Conservation (phyloP, 1,284 basidiomycete genomes). For the Cutaneotrichosporon sp. region DNA sequence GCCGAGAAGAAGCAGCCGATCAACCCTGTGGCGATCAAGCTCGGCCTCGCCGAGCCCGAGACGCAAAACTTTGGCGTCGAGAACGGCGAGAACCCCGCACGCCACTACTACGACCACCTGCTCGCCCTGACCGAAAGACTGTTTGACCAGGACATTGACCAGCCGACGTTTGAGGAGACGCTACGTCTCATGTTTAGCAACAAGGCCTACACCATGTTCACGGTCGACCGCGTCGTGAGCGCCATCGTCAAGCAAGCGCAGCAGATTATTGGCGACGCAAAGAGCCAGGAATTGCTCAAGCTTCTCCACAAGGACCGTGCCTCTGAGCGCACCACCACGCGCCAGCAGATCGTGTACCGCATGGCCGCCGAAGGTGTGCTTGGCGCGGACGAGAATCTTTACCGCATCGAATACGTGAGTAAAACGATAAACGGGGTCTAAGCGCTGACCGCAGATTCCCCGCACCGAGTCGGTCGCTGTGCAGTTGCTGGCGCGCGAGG, state of each 20-base stretch:
- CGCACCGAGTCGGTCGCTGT: constrained; percentile 67
- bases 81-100: constrained; percentile 51
- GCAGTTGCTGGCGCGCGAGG: constrained; percentile 84
- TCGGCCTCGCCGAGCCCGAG: constrained; percentile 58
- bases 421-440: too few relatives aligned
- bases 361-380: constrained; percentile 76
- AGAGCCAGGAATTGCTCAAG: constrained; percentile 77
- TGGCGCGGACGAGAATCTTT: constrained; percentile 87
- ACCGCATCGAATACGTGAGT: constrained; percentile 84
- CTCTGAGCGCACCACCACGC: constrained; percentile 58
- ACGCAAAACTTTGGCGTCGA: constrained; percentile 48
- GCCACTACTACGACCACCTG: constrained; percentile 78
- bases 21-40: constrained; percentile 56
- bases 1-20: constrained; percentile 47
- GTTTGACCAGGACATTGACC: constrained; percentile 89
- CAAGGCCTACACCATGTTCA: constrained; percentile 87
- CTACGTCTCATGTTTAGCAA: constrained; percentile 95
- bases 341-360: constrained; percentile 79
- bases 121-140: constrained; percentile 88
- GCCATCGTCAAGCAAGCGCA: constrained; percentile 85
- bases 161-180: constrained; percentile 84
- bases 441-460: constrained; percentile 55
- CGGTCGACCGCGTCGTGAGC: constrained; percentile 85
- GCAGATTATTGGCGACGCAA: constrained; percentile 67
- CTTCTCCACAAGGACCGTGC: constrained; percentile 69